Base-by-base conservation (phyloP, 192 early-diverging fungal genomes). In the Backusella luteola region DNA sequence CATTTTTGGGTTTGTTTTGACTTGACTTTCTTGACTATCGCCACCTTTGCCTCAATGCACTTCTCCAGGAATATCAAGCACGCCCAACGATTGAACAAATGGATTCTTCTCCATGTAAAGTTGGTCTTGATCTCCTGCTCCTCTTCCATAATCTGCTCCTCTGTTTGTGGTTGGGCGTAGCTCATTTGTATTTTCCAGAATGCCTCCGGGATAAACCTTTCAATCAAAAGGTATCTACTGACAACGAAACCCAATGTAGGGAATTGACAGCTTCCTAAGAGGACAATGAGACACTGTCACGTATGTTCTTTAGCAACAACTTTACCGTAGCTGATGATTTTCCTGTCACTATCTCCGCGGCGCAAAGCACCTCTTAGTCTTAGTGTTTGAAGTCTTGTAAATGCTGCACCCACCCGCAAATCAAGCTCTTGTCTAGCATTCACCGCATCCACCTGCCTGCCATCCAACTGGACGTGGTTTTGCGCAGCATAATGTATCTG, bases 211-310 rank as follows among this genome's bases (percentile, higher is more conserved):
- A 92, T 85, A 87, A 99, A 99, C 32, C 84, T 84, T 63, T 94
- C 86, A 6, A 90, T 87, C 68, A 90, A 87, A 52, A 88, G 77
- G 76, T 89, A 98, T 72, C 92, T 90, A 69, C 96, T 94, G 7
- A 99, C 97, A 6, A 99, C 91, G 82, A 99, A 99, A 0, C 97
- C 98, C 14, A 99, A 75, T 0, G 97, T 98, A 3, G 97, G 97
- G 63, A 99, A 97, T 82, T 99, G 98, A 81, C 98, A 99, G 12
- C 94, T 88, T 6, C 96, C 93, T 32, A 32, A 32, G 2, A 32
- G 32, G 32, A 3, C 32, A 32, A 32, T 32, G 32, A 32, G 32
- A 32, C 32, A 2, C 32, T 32, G 32, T 32, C 32, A 32, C 3
- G 2, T 32, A 3, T 32, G 3, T 32, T 32, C 32, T 32, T 32